Evolutionary conservation across 2,329 filamentous ascomycete genomes (phyloP).

Genomic region (Colletotrichum trifolii): DNA sequence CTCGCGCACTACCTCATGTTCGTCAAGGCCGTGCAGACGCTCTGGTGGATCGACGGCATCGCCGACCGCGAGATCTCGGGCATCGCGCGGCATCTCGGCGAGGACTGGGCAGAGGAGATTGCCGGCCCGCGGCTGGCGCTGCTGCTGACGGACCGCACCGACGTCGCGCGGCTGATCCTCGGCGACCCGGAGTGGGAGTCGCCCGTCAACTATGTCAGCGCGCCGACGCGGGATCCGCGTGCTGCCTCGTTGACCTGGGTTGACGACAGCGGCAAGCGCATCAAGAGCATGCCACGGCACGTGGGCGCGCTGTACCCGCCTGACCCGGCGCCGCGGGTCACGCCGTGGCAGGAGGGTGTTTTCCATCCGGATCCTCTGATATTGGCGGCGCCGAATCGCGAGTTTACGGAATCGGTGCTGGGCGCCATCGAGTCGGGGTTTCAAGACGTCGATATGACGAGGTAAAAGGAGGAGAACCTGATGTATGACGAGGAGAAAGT

Average conservation of each 20-base stretch:
- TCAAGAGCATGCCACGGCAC: conserved; percentile 22
- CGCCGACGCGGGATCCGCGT: conserved; percentile 6
- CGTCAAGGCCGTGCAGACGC: conserved; percentile 51
- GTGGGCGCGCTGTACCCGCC: conserved; percentile 21
- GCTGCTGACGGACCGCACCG: conserved; percentile 44
- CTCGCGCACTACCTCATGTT: conserved; percentile 65
- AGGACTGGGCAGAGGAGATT: conserved; percentile 54
- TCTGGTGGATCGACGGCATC: conserved; percentile 65
- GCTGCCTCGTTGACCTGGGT: conserved; percentile 35
- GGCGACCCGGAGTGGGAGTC: conserved; percentile 56
- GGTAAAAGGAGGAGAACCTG: neutral
- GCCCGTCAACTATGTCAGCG: conserved; percentile 29
- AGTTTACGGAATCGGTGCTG: conserved; percentile 13
- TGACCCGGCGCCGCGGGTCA: conserved; percentile 17
- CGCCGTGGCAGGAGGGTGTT: conserved; percentile 3
- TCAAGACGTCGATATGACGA: conserved; percentile 30
- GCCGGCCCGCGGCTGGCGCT: conserved; percentile 54
- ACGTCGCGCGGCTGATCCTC: conserved; percentile 55
- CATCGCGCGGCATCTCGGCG: conserved; percentile 53
- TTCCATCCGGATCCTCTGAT: conserved; percentile 11
- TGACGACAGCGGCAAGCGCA: conserved; percentile 35
- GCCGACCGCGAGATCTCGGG: conserved; percentile 57
- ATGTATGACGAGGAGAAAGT: neutral
- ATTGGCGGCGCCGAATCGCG: conserved; percentile 10
- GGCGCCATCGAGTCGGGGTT: conserved; percentile 24